Conservation (phyloP, 352 stramenopile species). For the Globisporangium okanoganense region DNA sequence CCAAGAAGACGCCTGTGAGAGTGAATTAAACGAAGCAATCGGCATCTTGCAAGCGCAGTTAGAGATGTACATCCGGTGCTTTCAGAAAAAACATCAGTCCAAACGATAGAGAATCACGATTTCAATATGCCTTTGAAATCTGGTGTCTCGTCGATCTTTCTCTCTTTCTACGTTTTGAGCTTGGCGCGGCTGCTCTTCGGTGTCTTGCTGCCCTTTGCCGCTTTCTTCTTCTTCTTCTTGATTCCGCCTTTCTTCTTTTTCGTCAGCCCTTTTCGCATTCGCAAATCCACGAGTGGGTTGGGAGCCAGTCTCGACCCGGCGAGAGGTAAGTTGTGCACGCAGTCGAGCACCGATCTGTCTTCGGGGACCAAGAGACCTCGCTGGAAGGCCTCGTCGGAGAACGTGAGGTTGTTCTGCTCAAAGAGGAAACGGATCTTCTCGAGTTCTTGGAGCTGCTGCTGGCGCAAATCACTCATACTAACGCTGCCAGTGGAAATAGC, state of each 20-base stretch:
- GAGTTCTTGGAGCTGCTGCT: conserved; percentile 51
- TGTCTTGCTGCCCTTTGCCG: conserved; percentile 22
- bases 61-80: conserved; percentile 24
- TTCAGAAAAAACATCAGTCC: neutral
- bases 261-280: conserved; percentile 24
- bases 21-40: neutral
- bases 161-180: conserved; percentile 5
- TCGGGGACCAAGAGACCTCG: conserved; percentile 57
- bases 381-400: conserved; percentile 37
- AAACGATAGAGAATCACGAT: neutral
- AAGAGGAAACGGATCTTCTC: conserved; percentile 66
- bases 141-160: neutral
- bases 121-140: conserved; percentile 3
- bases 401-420: conserved; percentile 41
- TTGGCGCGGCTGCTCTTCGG: conserved; percentile 16
- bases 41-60: conserved; percentile 16
- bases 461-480: conserved; percentile 59
- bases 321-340: conserved; percentile 46
- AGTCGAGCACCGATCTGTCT: conserved; percentile 46
- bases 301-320: conserved; percentile 35
- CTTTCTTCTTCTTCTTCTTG: conserved; percentile 38
- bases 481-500: conserved; percentile 7
- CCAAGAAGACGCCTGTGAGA: neutral
- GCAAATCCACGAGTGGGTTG: conserved; percentile 39
- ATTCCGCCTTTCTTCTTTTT: conserved; percentile 33